phyloP scores from a whole-genome alignment of 2,329 filamentous ascomycete genomes.

The Cytospora mali region DNA sequence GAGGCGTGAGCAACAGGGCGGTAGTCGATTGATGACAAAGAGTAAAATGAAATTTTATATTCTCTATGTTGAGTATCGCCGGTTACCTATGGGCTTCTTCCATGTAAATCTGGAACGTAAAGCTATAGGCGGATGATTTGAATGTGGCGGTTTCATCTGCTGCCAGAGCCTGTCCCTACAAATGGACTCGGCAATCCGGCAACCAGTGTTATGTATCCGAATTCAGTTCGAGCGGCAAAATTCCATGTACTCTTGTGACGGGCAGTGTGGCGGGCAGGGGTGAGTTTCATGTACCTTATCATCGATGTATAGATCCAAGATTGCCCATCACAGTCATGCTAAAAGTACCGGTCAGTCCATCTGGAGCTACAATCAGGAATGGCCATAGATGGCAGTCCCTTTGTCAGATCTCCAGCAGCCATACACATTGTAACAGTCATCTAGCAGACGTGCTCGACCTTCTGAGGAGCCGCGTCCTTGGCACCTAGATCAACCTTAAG shows the following conservation, averaged over 20 bases:
- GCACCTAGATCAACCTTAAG: slow-evolving; percentile 79
- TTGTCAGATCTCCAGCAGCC: not conserved
- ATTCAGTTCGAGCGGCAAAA: not conserved
- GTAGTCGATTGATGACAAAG: not conserved
- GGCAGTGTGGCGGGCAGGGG: not conserved
- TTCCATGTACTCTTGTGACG: not conserved
- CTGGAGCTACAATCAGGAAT: not conserved
- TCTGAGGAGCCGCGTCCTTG: slow-evolving; percentile 59
- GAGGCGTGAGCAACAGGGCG: no score
- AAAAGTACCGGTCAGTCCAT: not conserved
- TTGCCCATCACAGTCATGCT: not conserved
- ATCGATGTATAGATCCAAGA: not conserved
- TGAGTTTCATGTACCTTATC: not conserved
- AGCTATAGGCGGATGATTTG: not conserved
- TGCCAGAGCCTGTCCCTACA: not conserved
- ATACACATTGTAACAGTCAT: not conserved
- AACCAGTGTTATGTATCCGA: not conserved
- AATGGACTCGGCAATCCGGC: not conserved
- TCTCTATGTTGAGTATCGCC: not conserved
- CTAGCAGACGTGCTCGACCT: slow-evolving; percentile 75
- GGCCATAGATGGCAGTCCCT: not conserved
- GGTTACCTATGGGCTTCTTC: not conserved
- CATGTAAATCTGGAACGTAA: not conserved
- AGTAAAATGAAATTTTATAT: not conserved
- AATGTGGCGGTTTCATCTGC: not conserved